A percentile compares a stretch with the other conserved stretches of the same genome.
These are phyloP conservation scores for Cylindrotheca closterium DNA, from an alignment of 108 stramenopile genomes.

Conservation along the genomic window DNA sequence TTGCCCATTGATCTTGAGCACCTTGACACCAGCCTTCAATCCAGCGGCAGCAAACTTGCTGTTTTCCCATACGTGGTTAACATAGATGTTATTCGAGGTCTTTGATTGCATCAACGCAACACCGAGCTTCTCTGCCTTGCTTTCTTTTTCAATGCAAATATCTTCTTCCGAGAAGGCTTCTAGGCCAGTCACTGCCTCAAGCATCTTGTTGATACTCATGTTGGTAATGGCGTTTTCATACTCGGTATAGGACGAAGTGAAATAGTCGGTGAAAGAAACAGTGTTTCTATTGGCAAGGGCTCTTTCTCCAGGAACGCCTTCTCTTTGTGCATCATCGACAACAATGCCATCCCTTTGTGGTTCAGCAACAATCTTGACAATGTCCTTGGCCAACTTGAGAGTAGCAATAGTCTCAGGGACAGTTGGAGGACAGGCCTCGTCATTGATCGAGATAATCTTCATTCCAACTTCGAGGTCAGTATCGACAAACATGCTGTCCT, in stretches of 20 bases:
- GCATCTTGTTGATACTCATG: background rate
- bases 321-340: background rate
- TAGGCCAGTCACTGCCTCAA: background rate
- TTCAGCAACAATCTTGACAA: conserved; percentile 7
- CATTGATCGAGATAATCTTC: conserved; percentile 15
- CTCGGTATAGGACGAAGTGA: background rate
- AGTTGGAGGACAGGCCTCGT: conserved; percentile 4
- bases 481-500: background rate
- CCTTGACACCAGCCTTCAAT: background rate
- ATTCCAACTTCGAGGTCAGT: conserved; percentile 1
- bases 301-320: background rate
- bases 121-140: background rate
- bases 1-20: conserved; percentile 2
- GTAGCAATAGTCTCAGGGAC: background rate
- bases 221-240: background rate
- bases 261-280: background rate
- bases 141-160: background rate
- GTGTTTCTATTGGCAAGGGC: background rate
- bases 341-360: background rate
- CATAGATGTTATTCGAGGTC: background rate
- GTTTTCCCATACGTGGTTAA: conserved; percentile 1
- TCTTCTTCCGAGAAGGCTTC: background rate
- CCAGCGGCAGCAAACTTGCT: background rate
- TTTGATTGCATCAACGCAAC: background rate
- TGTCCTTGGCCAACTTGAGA: background rate